Percentiles rank a stretch among this genome's conserved stretches.
phyloP scores from a whole-genome alignment of 495 filamentous ascomycete species.

The Aspergillus egyptiacus region DNA sequence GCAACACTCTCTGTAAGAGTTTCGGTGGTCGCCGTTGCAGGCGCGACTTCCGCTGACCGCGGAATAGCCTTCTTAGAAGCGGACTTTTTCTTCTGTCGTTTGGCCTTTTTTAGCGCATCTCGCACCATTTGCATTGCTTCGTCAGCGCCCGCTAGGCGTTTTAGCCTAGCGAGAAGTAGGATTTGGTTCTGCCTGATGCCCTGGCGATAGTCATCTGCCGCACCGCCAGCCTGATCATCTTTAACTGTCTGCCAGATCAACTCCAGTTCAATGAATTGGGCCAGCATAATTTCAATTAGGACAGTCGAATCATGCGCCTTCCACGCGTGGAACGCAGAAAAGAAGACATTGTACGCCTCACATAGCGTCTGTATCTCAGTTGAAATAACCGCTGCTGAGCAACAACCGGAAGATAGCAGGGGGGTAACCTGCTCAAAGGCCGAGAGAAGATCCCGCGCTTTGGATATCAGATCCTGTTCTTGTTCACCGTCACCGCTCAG shows the following conservation, averaged over 20 bases:
- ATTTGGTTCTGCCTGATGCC: conserved; percentile 93
- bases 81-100: conserved; percentile 55
- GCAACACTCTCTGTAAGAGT: conserved; percentile 38
- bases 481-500: conserved; percentile 77
- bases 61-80: conserved; percentile 56
- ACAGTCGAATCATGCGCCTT: conserved; percentile 86
- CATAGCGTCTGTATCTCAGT: conserved; percentile 42
- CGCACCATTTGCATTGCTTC: conserved; percentile 75
- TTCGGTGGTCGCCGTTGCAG: conserved; percentile 25
- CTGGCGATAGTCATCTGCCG: conserved; percentile 82
- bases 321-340: conserved; percentile 91
- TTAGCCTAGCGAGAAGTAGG: conserved; percentile 79
- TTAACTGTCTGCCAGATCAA: conserved; percentile 97
- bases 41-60: conserved; percentile 37
- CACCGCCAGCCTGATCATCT: conserved; percentile 75
- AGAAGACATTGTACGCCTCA: conserved; percentile 71
- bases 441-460: conserved; percentile 78
- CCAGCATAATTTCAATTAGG: conserved; percentile 88
- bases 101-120: conserved; percentile 73
- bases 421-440: conserved; percentile 73
- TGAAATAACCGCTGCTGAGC: conserved; percentile 31
- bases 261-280: conserved; percentile 91
- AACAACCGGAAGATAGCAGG: conserved; percentile 51
- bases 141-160: conserved; percentile 80
- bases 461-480: conserved; percentile 84